Evolutionary conservation across 2,329 filamentous ascomycete species (phyloP), one percentile per base, ranked within the genome.

Genomic region (Metarhizium album): DNA sequence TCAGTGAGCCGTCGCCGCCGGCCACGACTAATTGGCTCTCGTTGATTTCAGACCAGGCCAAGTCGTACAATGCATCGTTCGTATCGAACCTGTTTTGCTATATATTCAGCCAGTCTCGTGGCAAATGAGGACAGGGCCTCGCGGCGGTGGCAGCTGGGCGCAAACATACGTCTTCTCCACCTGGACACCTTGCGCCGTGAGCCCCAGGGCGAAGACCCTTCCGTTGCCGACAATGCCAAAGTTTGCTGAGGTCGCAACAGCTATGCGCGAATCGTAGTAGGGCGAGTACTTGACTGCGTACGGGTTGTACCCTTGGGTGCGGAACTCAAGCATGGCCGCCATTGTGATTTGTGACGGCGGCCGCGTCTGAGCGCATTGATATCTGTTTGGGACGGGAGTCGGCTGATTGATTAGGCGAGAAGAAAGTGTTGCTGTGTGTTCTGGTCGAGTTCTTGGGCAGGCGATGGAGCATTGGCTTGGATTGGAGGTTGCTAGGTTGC

Each of bases 201-300:
- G 71, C 29, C 84, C 86, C 24, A 97, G 75, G 52, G 91, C 83
- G 64, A 87, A 97, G 1, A 97, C 71, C 42, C 90, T 82, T 11
- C 93, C 93, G 73, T 98, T 98, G 46, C 93, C 93, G 35, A 98
- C 91, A 38, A 98, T 86, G 38, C 93, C 93, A 71, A 93, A 98
- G 74, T 98, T 97, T 56, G 91, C 83, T n/a, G 90, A 86, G 1
- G 87, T 79, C 29, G 88, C 87, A 60, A 96, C 90, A 52, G 91
- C 91, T 57, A 98, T 82, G 56, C 90, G 84, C 58, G 87, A 93
- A 73, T 97, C 93, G 73, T 94, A 95, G 74, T 96, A 98, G 6
- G 93, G 93, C 51, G 91, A 97, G 76, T 97, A 98, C 71, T 96
- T 95, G 69, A 96, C 90, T 59, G 87, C 88, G 71, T 95, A 96